Percentiles rank a stretch among this genome's conserved stretches.
These are phyloP conservation scores for Aspergillus bertholletiae DNA, from an alignment of 495 filamentous ascomycete species.

Conservation along the genomic window DNA sequence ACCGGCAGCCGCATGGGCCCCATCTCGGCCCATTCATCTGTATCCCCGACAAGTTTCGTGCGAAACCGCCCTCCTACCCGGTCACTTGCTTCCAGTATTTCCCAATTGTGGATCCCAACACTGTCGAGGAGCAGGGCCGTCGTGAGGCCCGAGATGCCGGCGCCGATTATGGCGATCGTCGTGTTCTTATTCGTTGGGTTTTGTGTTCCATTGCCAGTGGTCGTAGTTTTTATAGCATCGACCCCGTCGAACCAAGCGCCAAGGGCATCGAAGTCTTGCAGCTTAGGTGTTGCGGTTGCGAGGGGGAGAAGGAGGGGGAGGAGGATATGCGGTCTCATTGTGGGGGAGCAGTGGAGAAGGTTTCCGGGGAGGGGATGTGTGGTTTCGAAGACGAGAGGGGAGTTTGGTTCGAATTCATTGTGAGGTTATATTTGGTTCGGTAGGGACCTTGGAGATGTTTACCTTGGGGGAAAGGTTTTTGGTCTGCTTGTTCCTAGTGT, in stretches of 20 bases:
- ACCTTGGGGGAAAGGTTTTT: background rate
- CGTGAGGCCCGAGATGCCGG: slow-evolving; percentile 61
- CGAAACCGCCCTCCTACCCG: slow-evolving; percentile 54
- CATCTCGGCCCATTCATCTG: slow-evolving; percentile 65
- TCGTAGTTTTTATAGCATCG: slow-evolving; percentile 14
- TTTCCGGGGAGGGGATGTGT: too few species aligned
- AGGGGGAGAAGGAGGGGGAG: background rate
- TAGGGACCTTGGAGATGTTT: background rate
- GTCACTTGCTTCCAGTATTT: slow-evolving; percentile 46
- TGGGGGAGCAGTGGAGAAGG: too few species aligned
- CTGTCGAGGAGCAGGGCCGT: slow-evolving; percentile 42
- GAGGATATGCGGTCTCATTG: background rate
- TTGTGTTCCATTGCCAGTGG: slow-evolving; percentile 3
- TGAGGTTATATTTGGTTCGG: background rate
- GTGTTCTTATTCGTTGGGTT: slow-evolving; percentile 12
- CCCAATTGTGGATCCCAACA: slow-evolving; percentile 49
- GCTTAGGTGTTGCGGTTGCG: background rate
- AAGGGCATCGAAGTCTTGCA: slow-evolving; percentile 23
- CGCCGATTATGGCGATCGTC: slow-evolving; percentile 57
- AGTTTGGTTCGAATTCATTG: too few species aligned
- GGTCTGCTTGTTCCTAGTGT: background rate
- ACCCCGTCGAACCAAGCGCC: slow-evolving; percentile 29
- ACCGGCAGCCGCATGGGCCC: slow-evolving; percentile 60
- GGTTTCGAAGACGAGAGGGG: too few species aligned
- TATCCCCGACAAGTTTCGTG: slow-evolving; percentile 54